Conservation (phyloP, 108 stramenopile genomes). For the Cyclotella choctawhatcheeana region DNA sequence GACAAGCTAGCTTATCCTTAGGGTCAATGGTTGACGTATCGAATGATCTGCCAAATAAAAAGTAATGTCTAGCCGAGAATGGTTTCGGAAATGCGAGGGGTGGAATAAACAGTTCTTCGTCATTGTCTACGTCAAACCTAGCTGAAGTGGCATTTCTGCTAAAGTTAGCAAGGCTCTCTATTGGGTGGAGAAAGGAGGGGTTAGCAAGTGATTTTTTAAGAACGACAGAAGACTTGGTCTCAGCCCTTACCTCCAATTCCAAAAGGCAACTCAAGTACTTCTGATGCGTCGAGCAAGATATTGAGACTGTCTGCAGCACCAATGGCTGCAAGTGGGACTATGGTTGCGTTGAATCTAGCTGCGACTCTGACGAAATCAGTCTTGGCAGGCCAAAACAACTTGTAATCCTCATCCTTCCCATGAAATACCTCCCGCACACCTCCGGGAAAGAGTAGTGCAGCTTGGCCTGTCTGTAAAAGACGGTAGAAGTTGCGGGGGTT, state of each 20-base stretch:
- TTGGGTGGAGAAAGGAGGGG: no score
- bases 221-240: no score
- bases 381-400: conserved; percentile 94
- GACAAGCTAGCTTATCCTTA: conserved; percentile 69
- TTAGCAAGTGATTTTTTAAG: no score
- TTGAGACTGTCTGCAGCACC: conserved; percentile 87
- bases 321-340: conserved; percentile 89
- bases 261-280: conserved; percentile 74
- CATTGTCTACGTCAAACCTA: conserved; percentile 64
- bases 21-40: conserved; percentile 63
- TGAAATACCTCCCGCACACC: conserved; percentile 91
- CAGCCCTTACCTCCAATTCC: conserved; percentile 61
- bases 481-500: conserved; percentile 90
- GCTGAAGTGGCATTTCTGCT: conserved; percentile 59
- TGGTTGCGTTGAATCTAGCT: conserved; percentile 90
- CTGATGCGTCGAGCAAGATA: conserved; percentile 67
- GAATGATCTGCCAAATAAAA: conserved; percentile 82
- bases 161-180: conserved; percentile 52
- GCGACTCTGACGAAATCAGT: conserved; percentile 93
- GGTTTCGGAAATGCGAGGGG: conserved; percentile 73
- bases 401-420: conserved; percentile 81
- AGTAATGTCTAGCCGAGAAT: conserved; percentile 83
- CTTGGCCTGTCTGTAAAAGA: conserved; percentile 84
- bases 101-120: conserved; percentile 70
- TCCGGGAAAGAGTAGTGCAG: conserved; percentile 91